Base-by-base conservation (phyloP, 2,329 filamentous ascomycete species). In the Monilinia fructigena region DNA sequence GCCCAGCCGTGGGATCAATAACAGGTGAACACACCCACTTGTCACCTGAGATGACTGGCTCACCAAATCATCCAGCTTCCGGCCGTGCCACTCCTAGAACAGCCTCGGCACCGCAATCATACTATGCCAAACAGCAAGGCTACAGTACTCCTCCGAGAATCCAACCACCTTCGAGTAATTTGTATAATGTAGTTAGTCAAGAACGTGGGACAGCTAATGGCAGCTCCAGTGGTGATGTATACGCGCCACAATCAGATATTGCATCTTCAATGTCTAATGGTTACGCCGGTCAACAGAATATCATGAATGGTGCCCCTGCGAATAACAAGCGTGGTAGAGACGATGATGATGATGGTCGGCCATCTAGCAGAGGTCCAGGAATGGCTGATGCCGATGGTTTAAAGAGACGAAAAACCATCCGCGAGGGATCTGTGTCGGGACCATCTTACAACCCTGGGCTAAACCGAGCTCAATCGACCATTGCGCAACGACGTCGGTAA, bases 161-260 rank as follows among this genome's bases (percentile, higher is more conserved):
- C 11, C 81, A 83, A 66, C 82, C 87, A 68, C 84, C 89, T 4
- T 88, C 91, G 0, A 93, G 91, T 81, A 96, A 88, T 75, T 81
- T 97, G 61, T 96, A 96, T 82, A 96, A 88, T 77, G 89, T 96
- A 69, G 93, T 96, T 80, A 93, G 89, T 76, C 92, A 91, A 75
- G 90, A 92, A 68, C 86, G 91, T 35, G 86, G 82, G 40, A 78
- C 86, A 14, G 80, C 85, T 23, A 92, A 91, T 71, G 89, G 89
- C n/a, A 83, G 82, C 40, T 78, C 86, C 16, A 79, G 83, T 26
- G 84, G 84, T 60, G 91, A 96, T 71, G 85, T 88, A 8, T 96
- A 96, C 76, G 84, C 86, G 45, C 83, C 87, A 20, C 83, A 90
- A 31, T 80, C 84, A 6, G 88, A 90, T 72, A 81, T 88, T 77